Evolutionary conservation across 495 filamentous ascomycete genomes (phyloP).

Genomic region (Hypoxylon cercidicola): DNA sequence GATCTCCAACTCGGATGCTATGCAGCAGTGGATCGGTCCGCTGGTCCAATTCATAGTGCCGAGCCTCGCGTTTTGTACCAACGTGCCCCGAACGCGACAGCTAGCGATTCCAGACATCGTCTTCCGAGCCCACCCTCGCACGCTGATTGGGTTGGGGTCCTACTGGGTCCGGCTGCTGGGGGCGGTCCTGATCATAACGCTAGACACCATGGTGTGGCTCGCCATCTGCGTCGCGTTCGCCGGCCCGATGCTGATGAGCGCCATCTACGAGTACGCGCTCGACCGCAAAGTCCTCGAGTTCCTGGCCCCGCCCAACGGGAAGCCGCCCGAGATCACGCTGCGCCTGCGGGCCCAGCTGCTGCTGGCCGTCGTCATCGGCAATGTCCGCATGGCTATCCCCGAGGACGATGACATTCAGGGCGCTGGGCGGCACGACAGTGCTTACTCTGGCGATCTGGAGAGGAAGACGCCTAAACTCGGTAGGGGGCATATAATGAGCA

Average conservation of each 20-base stretch:
- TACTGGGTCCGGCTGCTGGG: constrained; percentile 43
- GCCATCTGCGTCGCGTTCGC: constrained; percentile 51
- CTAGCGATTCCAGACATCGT: constrained; percentile 44
- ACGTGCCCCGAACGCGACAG: constrained; percentile 46
- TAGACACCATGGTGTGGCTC: constrained; percentile 52
- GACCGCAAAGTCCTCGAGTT: constrained; percentile 47
- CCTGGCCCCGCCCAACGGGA: constrained; percentile 27
- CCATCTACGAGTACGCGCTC: constrained; percentile 53
- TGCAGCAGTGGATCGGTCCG: constrained; percentile 44
- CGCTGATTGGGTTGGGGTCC: constrained; percentile 28
- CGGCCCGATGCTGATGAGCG: constrained; percentile 53
- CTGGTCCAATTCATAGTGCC: constrained; percentile 49
- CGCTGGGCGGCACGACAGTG: constrained; percentile 11
- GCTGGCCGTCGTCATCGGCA: constrained; percentile 47
- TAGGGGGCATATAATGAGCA: constrained; percentile 11
- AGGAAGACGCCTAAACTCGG: background rate
- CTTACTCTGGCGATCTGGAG: constrained; percentile 22
- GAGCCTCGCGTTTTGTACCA: constrained; percentile 47
- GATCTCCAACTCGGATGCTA: constrained; percentile 28
- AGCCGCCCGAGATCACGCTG: constrained; percentile 30
- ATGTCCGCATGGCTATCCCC: constrained; percentile 46
- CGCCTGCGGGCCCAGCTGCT: constrained; percentile 43
- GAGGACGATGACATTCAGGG: constrained; percentile 30
- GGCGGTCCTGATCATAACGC: constrained; percentile 41
- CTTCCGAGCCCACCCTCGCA: constrained; percentile 34